A percentile compares a stretch with the other conserved stretches of the same genome.
These are phyloP conservation scores for Xerocomellus chrysenteron DNA, from an alignment of 768 basidiomycete genomes.

Conservation along the genomic window DNA sequence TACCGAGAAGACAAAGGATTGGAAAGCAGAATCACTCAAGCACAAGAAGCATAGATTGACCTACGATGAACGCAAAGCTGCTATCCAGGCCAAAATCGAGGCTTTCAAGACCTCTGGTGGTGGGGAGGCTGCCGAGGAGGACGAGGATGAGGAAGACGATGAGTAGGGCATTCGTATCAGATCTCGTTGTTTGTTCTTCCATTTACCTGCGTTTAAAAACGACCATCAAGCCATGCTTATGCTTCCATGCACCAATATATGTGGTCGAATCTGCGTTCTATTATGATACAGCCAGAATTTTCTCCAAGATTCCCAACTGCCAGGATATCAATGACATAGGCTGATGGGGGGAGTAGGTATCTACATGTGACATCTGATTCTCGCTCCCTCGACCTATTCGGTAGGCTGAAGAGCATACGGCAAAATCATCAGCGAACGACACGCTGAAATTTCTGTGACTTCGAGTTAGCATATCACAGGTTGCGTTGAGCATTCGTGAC, in stretches of 20 bases:
- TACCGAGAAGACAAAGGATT: constrained; percentile 85
- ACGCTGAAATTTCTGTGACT: constrained; percentile 62
- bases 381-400: constrained; percentile 44
- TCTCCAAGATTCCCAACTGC: constrained; percentile 51
- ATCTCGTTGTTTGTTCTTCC: not conserved
- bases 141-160: constrained; percentile 38
- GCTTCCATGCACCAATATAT: constrained; percentile 13
- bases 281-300: constrained; percentile 31
- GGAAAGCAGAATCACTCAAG: constrained; percentile 84
- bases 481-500: not conserved
- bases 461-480: constrained; percentile 4
- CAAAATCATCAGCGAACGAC: constrained; percentile 47
- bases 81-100: constrained; percentile 86
- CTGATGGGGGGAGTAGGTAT: constrained; percentile 40
- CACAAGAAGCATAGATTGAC: constrained; percentile 69
- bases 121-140: constrained; percentile 45
- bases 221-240: constrained; percentile 19
- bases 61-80: constrained; percentile 70
- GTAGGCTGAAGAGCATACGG: constrained; percentile 59
- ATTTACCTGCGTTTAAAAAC: constrained; percentile 11
- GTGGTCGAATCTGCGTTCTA: constrained; percentile 4
- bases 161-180: constrained; percentile 46
- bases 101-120: constrained; percentile 76
- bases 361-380: constrained; percentile 41
- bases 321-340: constrained; percentile 48